Conservation (phyloP, 2,329 filamentous ascomycete species). For the Zalaria obscura region DNA sequence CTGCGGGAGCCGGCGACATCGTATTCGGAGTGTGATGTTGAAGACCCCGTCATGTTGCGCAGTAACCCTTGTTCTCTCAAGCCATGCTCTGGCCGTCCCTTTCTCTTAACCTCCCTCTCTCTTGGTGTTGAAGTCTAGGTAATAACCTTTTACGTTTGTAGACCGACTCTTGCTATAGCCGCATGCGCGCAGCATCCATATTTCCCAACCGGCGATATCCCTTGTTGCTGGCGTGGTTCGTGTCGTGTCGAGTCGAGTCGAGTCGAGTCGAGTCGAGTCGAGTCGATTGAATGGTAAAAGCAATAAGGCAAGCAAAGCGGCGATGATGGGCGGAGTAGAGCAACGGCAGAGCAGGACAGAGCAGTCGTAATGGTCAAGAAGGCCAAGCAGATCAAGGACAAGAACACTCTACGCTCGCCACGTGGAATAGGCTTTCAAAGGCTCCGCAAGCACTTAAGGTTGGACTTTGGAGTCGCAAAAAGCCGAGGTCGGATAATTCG, state of each 20-base stretch:
- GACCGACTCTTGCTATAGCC: not conserved
- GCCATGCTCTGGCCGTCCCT: not conserved
- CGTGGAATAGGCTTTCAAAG: not conserved
- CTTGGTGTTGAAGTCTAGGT: not conserved
- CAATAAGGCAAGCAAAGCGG: not conserved
- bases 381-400: not conserved
- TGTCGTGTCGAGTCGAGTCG: not conserved
- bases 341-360: not conserved
- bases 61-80: conserved; percentile 1
- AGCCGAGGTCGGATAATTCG: not conserved
- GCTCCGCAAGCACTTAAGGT: not conserved
- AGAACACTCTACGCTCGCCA: not conserved
- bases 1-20: conserved; percentile 10
- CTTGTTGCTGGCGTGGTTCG: not conserved
- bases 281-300: not conserved
- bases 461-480: not conserved
- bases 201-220: not conserved
- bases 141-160: not conserved
- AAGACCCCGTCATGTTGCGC: not conserved
- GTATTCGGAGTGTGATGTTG: not conserved
- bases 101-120: conserved; percentile 3
- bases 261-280: not conserved
- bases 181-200: not conserved
- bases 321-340: not conserved
- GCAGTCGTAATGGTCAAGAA: not conserved